phyloP scores from a whole-genome alignment of 2,329 filamentous ascomycete genomes.

The Cladosporium colombiae region DNA sequence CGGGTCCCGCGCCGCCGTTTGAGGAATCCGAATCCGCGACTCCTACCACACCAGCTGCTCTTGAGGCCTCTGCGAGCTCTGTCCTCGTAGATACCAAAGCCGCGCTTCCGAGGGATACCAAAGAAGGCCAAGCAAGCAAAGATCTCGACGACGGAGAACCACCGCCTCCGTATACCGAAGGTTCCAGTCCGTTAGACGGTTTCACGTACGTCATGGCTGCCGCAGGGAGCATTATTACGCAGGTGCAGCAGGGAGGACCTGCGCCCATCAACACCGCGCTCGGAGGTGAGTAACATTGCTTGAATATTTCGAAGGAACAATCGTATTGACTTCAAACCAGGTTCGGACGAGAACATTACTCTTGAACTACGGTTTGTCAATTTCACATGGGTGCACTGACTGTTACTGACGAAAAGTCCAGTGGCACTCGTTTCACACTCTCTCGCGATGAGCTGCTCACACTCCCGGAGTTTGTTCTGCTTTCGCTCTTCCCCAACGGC shows the following conservation, averaged over 20 bases:
- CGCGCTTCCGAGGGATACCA: conserved; percentile 78
- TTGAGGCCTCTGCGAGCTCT: conserved; percentile 50
- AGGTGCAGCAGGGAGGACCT: conserved; percentile 88
- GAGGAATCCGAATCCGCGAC: conserved; percentile 36
- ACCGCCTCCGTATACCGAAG: conserved; percentile 94
- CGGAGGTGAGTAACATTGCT: conserved; percentile 61
- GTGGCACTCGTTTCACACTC: conserved; percentile 89
- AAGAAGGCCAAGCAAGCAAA: conserved; percentile 62
- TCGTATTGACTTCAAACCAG: conserved; percentile 34
- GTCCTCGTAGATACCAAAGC: conserved; percentile 76
- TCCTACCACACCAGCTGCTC: conserved; percentile 34
- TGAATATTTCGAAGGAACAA: neutral
- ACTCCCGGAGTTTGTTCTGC: conserved; percentile 91
- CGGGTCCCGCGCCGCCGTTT: conserved; percentile 50
- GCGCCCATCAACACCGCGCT: conserved; percentile 80
- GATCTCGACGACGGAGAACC: conserved; percentile 80
- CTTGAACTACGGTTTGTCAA: conserved; percentile 81
- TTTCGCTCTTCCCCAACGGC: conserved; percentile 98
- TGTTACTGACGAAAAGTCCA: conserved; percentile 45
- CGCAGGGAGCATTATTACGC: conserved; percentile 98
- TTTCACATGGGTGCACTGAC: neutral
- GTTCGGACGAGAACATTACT: conserved; percentile 89
- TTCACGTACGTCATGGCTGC: conserved; percentile 98
- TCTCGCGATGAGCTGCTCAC: conserved; percentile 94
- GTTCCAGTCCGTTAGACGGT: conserved; percentile 83